A percentile compares a stretch with the other conserved stretches of the same genome.
Conservation (phyloP, 129 eudicot genomes). For the Helianthus annuus region HanXRQr2.0-SUNRISE NC_035442.2:98336057-98336556, state of each 20-base stretch:
- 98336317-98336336: conserved; percentile 18
- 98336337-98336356: conserved; percentile 4
- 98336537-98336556: conserved; percentile 79
- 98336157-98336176: too few relatives aligned
- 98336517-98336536: conserved; percentile 64
- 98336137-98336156: too few relatives aligned
- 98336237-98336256: not conserved
- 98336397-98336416: conserved; percentile 93
- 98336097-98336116: too few relatives aligned
- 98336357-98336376: conserved; percentile 34
- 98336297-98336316: conserved; percentile 9
- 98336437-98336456: conserved; percentile 80
- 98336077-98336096: too few relatives aligned
- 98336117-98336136: too few relatives aligned
- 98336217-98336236: not conserved
- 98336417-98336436: conserved; percentile 83
- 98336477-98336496: conserved; percentile 49
- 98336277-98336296: not conserved
- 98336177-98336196: too few relatives aligned
- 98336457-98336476: conserved; percentile 44
- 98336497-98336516: conserved; percentile 71
- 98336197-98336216: too few relatives aligned
- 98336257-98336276: not conserved
- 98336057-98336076: too few relatives aligned
- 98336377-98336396: conserved; percentile 96